Percentiles rank a stretch among this genome's conserved stretches.
Evolutionary conservation across 2,329 filamentous ascomycete genomes (phyloP).

Genomic region (Phyllosticta citrichinensis): DNA sequence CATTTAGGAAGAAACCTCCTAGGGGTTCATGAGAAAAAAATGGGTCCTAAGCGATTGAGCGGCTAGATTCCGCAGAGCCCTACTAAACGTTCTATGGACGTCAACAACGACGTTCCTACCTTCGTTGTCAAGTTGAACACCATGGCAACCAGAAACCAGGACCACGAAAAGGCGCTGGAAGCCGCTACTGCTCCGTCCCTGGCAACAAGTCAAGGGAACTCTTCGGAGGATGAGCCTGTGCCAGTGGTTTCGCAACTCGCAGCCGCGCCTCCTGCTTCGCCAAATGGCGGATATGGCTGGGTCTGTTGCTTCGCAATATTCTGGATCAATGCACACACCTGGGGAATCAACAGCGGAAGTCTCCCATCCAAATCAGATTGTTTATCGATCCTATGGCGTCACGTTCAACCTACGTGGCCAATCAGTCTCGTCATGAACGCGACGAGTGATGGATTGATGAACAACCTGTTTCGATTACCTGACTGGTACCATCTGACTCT

Average conservation of each 20-base stretch:
- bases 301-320: constrained; percentile 39
- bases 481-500: neutral
- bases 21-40: neutral
- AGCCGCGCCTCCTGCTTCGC: constrained; percentile 31
- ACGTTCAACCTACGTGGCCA: neutral
- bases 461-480: neutral
- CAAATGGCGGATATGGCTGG: constrained; percentile 54
- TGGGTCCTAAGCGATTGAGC: neutral
- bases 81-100: neutral
- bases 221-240: neutral
- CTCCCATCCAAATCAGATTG: neutral
- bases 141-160: neutral
- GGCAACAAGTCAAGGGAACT: neutral
- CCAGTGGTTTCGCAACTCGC: neutral
- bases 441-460: neutral
- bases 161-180: neutral
- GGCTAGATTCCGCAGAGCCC: neutral
- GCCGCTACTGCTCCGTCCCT: neutral
- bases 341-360: constrained; percentile 34
- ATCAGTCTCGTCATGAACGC: neutral
- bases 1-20: neutral
- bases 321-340: constrained; percentile 39
- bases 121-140: neutral
- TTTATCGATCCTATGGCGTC: neutral
- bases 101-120: neutral